phyloP scores from a whole-genome alignment of 176 grass and related monocot species.

The maize (Zea mays) region DNA sequence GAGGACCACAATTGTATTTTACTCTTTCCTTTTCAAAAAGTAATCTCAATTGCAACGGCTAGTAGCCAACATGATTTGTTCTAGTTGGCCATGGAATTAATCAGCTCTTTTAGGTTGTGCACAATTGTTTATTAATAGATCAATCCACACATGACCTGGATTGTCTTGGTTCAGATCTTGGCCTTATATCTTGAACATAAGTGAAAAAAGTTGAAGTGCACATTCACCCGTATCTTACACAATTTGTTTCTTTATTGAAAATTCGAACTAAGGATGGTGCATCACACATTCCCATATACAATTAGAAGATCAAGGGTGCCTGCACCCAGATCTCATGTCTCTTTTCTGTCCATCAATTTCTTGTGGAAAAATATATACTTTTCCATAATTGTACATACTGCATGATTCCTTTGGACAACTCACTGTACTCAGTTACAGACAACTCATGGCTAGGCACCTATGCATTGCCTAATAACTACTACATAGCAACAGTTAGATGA shows the following conservation, averaged over 20 bases:
- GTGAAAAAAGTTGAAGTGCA: background rate
- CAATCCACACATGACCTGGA: background rate
- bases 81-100: background rate
- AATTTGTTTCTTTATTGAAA: background rate
- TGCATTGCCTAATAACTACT: no score
- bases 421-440: no score
- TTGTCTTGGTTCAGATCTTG: constrained; percentile 7
- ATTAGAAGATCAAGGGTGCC: background rate
- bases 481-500: background rate
- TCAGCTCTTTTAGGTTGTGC: background rate
- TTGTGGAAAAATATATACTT: background rate
- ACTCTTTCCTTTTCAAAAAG: background rate
- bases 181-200: background rate
- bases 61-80: background rate
- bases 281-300: background rate
- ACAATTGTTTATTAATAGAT: background rate
- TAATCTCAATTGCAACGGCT: background rate
- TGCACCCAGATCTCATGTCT: background rate
- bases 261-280: background rate
- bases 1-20: background rate
- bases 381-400: background rate
- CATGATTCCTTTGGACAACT: background rate
- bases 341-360: background rate
- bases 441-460: no score
- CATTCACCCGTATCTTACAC: background rate